phyloP scores from a whole-genome alignment of 2,329 filamentous ascomycete genomes.

The Calonectria ilicicola region DNA sequence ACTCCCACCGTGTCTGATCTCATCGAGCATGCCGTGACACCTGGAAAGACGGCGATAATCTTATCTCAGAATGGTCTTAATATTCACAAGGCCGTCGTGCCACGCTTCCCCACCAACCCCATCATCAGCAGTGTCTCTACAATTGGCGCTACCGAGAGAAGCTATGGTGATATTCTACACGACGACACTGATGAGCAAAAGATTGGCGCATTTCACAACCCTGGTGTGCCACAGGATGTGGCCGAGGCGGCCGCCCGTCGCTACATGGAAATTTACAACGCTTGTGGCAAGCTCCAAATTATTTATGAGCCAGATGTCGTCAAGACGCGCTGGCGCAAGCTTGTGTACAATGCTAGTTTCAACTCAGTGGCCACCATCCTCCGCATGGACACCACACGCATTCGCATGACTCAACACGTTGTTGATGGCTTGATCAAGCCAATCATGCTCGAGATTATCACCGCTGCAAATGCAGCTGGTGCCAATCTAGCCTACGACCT shows the following conservation, averaged over 20 bases:
- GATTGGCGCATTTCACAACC: slow-evolving; percentile 7
- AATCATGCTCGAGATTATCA: slow-evolving; percentile 6
- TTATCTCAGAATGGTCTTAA: slow-evolving; percentile 12
- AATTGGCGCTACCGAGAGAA: neutral
- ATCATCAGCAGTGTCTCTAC: neutral
- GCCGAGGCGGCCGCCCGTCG: neutral
- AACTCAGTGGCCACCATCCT: neutral
- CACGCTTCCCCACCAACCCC: slow-evolving; percentile 3
- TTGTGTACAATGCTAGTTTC: slow-evolving; percentile 7
- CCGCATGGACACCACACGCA: neutral
- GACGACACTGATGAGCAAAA: neutral
- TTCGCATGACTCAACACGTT: neutral
- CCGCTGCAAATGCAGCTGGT: neutral
- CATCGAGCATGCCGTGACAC: neutral
- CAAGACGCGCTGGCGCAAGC: slow-evolving; percentile 9
- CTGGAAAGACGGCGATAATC: neutral
- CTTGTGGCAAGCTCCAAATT: neutral
- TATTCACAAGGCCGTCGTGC: neutral
- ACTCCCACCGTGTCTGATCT: neutral
- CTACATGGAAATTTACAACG: neutral
- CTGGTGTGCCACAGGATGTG: neutral
- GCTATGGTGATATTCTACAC: neutral
- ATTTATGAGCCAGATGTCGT: neutral
- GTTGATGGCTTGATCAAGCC: neutral
- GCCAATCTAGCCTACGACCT: neutral